These are phyloP conservation scores for Thuidium tamariscinum DNA, from an alignment of 225 moss, liverwort and hornwort species.

Conservation along the genomic window DNA sequence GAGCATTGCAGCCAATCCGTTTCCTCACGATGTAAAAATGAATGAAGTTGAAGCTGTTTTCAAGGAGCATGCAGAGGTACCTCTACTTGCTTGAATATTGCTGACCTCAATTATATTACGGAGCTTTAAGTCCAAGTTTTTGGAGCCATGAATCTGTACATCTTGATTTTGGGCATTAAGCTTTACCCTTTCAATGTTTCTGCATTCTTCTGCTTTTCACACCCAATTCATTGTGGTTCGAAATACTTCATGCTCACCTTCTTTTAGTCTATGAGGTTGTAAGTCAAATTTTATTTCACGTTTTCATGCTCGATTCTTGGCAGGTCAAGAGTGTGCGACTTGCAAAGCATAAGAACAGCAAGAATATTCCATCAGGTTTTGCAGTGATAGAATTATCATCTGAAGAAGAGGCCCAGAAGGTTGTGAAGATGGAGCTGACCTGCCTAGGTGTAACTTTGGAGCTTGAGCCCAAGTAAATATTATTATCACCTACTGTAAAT, in stretches of 20 bases:
- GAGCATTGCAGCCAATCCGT: conserved; percentile 64
- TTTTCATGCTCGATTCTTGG: not conserved
- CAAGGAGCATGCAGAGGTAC: conserved; percentile 52
- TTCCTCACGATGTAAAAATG: conserved; percentile 52
- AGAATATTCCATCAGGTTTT: conserved; percentile 58
- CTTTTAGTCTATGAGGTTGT: not conserved
- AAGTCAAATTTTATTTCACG: not conserved
- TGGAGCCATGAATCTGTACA: not conserved
- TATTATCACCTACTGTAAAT: not conserved
- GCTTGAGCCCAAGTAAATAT: conserved; percentile 55
- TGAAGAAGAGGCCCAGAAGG: conserved; percentile 50
- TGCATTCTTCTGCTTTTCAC: not conserved
- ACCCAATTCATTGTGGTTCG: not conserved
- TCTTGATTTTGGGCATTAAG: not conserved
- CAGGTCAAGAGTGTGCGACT: conserved; percentile 74
- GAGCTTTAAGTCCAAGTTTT: not conserved
- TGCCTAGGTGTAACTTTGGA: conserved; percentile 53
- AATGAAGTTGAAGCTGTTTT: conserved; percentile 65
- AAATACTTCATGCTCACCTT: not conserved
- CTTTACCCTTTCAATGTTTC: not conserved
- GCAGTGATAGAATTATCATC: conserved; percentile 65
- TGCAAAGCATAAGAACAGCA: conserved; percentile 34
- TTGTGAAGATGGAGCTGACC: conserved; percentile 40
- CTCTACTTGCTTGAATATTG: not conserved
- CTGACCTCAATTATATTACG: not conserved